Evolutionary conservation across 2,329 filamentous ascomycete genomes (phyloP), one percentile per base, ranked within the genome.

Genomic region (Colletotrichum sansevieriae): DNA sequence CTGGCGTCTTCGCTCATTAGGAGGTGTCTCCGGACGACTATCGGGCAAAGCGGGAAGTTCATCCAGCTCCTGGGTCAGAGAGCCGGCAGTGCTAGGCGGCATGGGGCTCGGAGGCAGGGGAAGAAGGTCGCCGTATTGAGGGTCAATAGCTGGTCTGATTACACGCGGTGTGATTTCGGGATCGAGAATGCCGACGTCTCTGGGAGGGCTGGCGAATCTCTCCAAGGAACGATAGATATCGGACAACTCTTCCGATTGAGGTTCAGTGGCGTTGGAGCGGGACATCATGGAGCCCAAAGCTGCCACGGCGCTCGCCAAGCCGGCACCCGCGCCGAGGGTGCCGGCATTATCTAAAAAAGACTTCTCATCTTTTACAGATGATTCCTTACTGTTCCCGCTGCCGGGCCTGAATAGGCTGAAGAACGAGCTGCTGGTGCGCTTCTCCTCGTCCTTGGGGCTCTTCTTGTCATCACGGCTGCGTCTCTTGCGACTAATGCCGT

Each of bases 331-430:
- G 88, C 88, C 88, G 88, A 86, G 83, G 85, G 85, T 90, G 85
- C 83, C 88, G 88, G 89, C 87, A 84, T 87, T 88, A 90, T 80
- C 89, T 90, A 90, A 90, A 90, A 91, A 90, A 90, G 85, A 79
- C 78, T 82, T 80, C 71, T 70, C 69, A 47, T 72, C 63, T 56
- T 78, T 78, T 47, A 78, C 74, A 69, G 71, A 65, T 71, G 70
- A 76, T 58, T 80, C 76, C 64, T 80, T 78, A 39, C 73, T 76
- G 39, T 77, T 78, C 62, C 71, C 76, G 66, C 80, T 80, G 55
- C 80, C 79, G 11, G 80, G 79, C 70, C 82, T 84, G 76, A 84
- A 81, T 70, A 86, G 80, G 73, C 80, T 81, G 63, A 87, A 86
- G 71, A 88, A 81, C 25, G 84, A 78, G 43, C 83, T 79, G 57